Conservation (phyloP, 495 filamentous ascomycete species). For the Trypethelium eluteriae region DNA sequence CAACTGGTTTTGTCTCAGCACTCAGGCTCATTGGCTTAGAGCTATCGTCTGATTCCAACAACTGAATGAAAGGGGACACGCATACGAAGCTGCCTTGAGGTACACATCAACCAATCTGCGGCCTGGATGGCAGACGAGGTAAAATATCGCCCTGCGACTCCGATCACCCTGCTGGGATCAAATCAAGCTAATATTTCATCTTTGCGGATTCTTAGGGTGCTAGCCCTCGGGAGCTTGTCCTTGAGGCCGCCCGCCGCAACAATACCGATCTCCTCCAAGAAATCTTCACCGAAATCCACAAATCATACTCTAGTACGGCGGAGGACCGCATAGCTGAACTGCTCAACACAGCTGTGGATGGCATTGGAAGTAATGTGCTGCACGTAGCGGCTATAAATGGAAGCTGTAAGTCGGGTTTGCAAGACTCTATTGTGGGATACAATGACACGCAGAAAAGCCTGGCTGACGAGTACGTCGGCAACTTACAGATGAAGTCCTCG, state of each 20-base stretch:
- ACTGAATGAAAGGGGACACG: not conserved
- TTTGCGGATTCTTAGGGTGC: constrained; percentile 59
- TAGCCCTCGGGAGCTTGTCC: constrained; percentile 70
- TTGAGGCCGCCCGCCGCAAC: constrained; percentile 90
- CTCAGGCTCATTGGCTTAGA: not conserved
- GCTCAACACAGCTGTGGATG: constrained; percentile 75
- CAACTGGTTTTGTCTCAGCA: not conserved
- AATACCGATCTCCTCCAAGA: constrained; percentile 73
- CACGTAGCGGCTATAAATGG: constrained; percentile 82
- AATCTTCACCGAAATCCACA: constrained; percentile 37
- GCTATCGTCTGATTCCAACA: not conserved
- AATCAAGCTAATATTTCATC: constrained; percentile 12
- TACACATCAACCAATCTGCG: not conserved
- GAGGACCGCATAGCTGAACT: constrained; percentile 54
- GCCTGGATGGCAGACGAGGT: constrained; percentile 13
- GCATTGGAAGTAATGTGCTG: constrained; percentile 76
- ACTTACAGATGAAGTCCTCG: constrained; percentile 64
- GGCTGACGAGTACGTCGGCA: not conserved
- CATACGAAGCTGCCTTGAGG: not conserved
- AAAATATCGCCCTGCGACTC: not conserved
- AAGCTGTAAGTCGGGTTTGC: constrained; percentile 58
- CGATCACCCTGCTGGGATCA: no score
- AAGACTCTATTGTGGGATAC: not conserved
- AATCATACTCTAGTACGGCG: constrained; percentile 43
- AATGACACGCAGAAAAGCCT: not conserved